phyloP scores from a whole-genome alignment of 208 protist genomes.

The Trypanosoma scelopori region DNA sequence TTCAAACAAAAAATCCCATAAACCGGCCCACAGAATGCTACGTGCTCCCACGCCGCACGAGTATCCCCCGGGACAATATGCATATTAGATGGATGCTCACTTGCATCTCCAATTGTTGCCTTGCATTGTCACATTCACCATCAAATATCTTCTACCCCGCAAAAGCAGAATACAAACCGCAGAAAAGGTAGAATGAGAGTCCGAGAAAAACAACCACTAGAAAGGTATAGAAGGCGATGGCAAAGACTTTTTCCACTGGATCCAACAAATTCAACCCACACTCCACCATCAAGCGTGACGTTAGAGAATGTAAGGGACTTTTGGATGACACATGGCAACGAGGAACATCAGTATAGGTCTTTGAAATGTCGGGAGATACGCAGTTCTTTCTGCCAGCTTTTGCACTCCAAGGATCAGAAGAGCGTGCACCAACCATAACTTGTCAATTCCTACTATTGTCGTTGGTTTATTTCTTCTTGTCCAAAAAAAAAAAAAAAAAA shows the following conservation, averaged over 20 bases:
- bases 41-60: too few relatives aligned
- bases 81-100: too few relatives aligned
- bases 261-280: constrained; percentile 53
- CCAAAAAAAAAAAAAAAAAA: too few relatives aligned
- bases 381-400: constrained; percentile 37
- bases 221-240: constrained; percentile 32
- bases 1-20: constrained; percentile 10
- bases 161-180: constrained; percentile 1
- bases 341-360: constrained; percentile 66
- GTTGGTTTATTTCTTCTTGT: not conserved
- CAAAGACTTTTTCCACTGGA: constrained; percentile 45
- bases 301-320: constrained; percentile 31
- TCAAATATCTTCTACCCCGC: constrained; percentile 1
- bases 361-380: constrained; percentile 73
- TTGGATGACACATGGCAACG: constrained; percentile 28
- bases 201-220: constrained; percentile 30
- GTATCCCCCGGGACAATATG: too few relatives aligned
- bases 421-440: constrained; percentile 13
- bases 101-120: not conserved
- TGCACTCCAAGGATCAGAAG: constrained; percentile 20
- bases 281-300: constrained; percentile 41
- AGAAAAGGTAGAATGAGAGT: constrained; percentile 14
- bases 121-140: not conserved
- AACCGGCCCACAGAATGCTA: too few relatives aligned
- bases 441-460: not conserved